These are phyloP conservation scores for Helichrysum umbraculigerum DNA, from an alignment of 129 eudicot genomes.

Conservation along the genomic window DNA sequence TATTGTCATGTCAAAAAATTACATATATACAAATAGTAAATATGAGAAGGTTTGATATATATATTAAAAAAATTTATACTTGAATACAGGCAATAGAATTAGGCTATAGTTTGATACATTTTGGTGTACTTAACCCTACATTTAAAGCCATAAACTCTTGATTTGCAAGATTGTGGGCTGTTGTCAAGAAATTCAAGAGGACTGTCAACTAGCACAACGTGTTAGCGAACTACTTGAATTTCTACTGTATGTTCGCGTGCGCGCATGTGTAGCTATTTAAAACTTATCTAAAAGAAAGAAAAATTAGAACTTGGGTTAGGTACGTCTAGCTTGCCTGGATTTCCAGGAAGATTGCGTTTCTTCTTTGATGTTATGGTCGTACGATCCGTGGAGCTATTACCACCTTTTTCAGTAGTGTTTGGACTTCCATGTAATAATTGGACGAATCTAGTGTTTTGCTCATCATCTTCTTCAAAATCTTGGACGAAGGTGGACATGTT, in stretches of 20 bases:
- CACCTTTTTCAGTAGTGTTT: conserved; percentile 6
- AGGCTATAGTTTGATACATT: too few species aligned
- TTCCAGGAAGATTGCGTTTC: conserved; percentile 61
- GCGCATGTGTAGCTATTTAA: too few species aligned
- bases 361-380: conserved; percentile 34
- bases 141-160: too few species aligned
- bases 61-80: too few species aligned
- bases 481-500: conserved; percentile 28
- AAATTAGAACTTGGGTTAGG: neutral
- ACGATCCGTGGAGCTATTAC: neutral
- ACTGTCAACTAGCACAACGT: too few species aligned
- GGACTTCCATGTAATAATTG: conserved; percentile 23
- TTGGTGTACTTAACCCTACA: too few species aligned
- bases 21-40: too few species aligned
- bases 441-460: conserved; percentile 14
- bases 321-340: conserved; percentile 43
- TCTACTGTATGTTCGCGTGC: neutral
- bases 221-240: too few species aligned
- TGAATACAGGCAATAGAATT: too few species aligned
- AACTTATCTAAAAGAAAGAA: neutral
- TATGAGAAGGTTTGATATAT: too few species aligned
- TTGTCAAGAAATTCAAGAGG: too few species aligned
- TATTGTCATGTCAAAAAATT: too few species aligned
- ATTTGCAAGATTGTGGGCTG: neutral
- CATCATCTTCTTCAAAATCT: conserved; percentile 17